These are phyloP conservation scores for Pichia pseudocactophila DNA, from an alignment of 805 yeast genomes.

Conservation along the genomic window DNA sequence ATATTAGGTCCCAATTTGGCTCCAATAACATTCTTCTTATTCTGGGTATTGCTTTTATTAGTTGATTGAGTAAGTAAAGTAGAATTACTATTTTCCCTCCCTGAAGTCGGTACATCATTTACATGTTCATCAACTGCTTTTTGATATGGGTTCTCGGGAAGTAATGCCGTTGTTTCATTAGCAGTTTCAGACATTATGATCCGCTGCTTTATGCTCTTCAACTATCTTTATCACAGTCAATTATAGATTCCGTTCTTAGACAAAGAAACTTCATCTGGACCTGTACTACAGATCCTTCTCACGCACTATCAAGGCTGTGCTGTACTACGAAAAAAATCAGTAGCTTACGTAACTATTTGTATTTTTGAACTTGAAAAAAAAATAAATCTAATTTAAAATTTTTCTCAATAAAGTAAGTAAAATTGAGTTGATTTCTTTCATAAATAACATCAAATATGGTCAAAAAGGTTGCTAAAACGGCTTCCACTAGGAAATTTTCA, in stretches of 20 bases:
- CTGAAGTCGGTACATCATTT: neutral
- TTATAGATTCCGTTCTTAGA: too few relatives aligned
- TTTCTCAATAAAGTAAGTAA: too few relatives aligned
- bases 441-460: slow-evolving; percentile 17
- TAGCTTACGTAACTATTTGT: too few relatives aligned
- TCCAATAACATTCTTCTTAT: slow-evolving; percentile 20
- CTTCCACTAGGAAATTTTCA: slow-evolving; percentile 49
- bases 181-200: slow-evolving; percentile 3
- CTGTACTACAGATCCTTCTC: too few relatives aligned
- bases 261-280: too few relatives aligned
- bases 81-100: neutral
- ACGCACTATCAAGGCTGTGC: too few relatives aligned
- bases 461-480: slow-evolving; percentile 37
- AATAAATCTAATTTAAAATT: too few relatives aligned
- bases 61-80: neutral
- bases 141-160: slow-evolving; percentile 27
- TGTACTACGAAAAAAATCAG: too few relatives aligned
- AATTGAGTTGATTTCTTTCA: neutral
- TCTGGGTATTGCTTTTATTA: neutral
- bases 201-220: too few relatives aligned
- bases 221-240: too few relatives aligned
- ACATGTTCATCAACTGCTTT: neutral
- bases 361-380: too few relatives aligned
- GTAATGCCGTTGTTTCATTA: slow-evolving; percentile 20
- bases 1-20: slow-evolving; percentile 36